A percentile compares a stretch with the other conserved stretches of the same genome.
These are phyloP conservation scores for Maudiozyma turicensis DNA, from an alignment of 805 yeast species.

Conservation along the genomic window DNA sequence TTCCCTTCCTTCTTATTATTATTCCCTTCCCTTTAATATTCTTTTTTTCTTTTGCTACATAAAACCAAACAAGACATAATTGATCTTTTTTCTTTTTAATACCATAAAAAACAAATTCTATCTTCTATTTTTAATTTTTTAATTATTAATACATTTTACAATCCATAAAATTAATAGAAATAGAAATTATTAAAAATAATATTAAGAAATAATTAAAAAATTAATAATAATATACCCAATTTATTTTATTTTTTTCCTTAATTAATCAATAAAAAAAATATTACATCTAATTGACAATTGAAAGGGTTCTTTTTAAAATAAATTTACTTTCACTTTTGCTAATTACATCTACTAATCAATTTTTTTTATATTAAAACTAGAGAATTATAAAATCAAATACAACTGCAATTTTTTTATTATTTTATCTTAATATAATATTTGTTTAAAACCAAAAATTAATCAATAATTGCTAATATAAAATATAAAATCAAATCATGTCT, in stretches of 20 bases:
- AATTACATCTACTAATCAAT: too few species aligned
- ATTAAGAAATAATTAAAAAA: not conserved
- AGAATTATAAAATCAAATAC: too few species aligned
- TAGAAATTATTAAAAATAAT: not conserved
- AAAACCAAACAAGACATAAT: slow-evolving; percentile 2
- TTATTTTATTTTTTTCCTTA: too few species aligned
- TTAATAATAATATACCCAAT: not conserved
- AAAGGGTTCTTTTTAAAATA: too few species aligned
- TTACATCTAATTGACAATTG: too few species aligned
- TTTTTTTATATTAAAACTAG: too few species aligned
- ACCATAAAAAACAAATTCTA: not conserved
- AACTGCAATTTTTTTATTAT: too few species aligned
- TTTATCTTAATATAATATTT: too few species aligned
- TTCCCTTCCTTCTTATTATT: not conserved
- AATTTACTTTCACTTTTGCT: too few species aligned
- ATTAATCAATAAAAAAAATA: too few species aligned
- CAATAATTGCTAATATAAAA: not conserved
- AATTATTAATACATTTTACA: not conserved
- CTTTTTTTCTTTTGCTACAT: not conserved
- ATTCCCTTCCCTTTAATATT: not conserved
- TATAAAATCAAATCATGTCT: slow-evolving; percentile 4
- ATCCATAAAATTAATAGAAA: not conserved
- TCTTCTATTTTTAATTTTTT: not conserved
- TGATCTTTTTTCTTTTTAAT: slow-evolving; percentile 2
- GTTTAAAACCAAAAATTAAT: too few species aligned